A percentile compares a stretch with the other conserved stretches of the same genome.
These are phyloP conservation scores for Pyrrhoderma noxium DNA, from an alignment of 1,284 basidiomycete species.

Conservation along the genomic window DNA sequence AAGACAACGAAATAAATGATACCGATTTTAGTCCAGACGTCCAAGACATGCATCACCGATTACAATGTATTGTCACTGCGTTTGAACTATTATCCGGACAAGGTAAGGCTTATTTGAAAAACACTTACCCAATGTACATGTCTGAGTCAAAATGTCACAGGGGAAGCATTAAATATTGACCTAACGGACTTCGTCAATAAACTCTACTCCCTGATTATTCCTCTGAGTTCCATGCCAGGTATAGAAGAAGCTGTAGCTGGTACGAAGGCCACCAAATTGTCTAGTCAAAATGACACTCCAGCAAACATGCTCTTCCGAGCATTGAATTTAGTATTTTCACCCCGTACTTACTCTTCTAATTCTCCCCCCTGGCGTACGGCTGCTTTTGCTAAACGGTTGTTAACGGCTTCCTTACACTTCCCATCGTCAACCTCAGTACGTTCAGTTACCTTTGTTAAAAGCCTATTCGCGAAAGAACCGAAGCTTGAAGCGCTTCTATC, in stretches of 20 bases:
- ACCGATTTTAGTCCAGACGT: constrained; percentile 22
- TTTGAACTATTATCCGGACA: constrained; percentile 96
- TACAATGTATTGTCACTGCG: constrained; percentile 90
- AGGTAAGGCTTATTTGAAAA: constrained; percentile 64
- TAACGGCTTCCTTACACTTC: constrained; percentile 75
- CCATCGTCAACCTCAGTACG: constrained; percentile 60
- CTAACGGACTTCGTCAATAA: constrained; percentile 81
- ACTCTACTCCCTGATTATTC: constrained; percentile 64
- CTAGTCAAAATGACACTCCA: constrained; percentile 29
- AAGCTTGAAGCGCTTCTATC: constrained; percentile 79
- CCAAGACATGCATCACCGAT: constrained; percentile 50
- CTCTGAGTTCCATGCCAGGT: constrained; percentile 47
- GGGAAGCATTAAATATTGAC: constrained; percentile 95
- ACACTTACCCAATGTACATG: not conserved
- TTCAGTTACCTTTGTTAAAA: constrained; percentile 65
- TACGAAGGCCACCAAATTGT: constrained; percentile 14
- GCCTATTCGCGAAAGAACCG: constrained; percentile 68
- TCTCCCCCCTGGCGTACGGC: constrained; percentile 76
- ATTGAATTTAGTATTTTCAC: constrained; percentile 69
- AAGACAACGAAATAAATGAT: constrained; percentile 25
- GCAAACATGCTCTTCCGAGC: constrained; percentile 82
- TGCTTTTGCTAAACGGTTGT: constrained; percentile 88
- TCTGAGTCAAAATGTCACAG: constrained; percentile 32
- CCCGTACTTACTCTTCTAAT: constrained; percentile 42
- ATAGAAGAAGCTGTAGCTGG: constrained; percentile 34